Evolutionary conservation across 768 basidiomycete species (phyloP), one percentile per base, ranked within the genome.

Genomic region (Tylopilus rubrobrunneus): DNA sequence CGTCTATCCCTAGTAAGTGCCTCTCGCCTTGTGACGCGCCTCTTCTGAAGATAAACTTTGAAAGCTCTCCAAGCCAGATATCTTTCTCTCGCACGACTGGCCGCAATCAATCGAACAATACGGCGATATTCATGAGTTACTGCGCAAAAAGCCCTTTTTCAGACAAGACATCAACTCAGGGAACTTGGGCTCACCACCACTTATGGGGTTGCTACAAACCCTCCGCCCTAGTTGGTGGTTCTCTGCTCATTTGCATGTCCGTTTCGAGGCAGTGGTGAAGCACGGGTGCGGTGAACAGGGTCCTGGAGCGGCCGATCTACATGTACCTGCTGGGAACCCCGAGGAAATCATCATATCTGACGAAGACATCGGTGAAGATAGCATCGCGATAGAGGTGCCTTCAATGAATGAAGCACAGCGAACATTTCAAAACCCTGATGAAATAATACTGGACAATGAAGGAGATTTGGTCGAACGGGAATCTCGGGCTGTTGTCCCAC

Each of bases 71-170:
- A 74, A 78, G 10, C 79, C 85, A 7, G 71, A 84, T 28, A 79
- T 98, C 27, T 91, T 98, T 75, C 77, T 98, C 34, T 98, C 95
- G 2, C 96, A 99, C 66, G 97, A 98, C 70, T 99, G 96, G 97
- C 97, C 97, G 0, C 79, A 82, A 40, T 78, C 78, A 2, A 94
- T 99, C 50, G 92, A 89, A 55, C 82, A 84, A 9, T 77, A 93
- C 58, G 94, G 95, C 17, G 79, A 98, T 62, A 68, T 85, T 7
- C 62, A 64, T 7, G 75, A 63, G 9, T 76, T 99, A 0, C 71
- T 98, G 14, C 76, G 83, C 3, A 79, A 81, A 41, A 98, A 95
- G 67, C 83, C 84, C 1, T 89, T 86, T 71, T 87, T 98, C 65
- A 75, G 76, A 34, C 71, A 75, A 25, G 92, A 98, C 70, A 78